Evolutionary conservation across 306 rosid species (phyloP).

Genomic region (Cicer arietinum): DNA sequence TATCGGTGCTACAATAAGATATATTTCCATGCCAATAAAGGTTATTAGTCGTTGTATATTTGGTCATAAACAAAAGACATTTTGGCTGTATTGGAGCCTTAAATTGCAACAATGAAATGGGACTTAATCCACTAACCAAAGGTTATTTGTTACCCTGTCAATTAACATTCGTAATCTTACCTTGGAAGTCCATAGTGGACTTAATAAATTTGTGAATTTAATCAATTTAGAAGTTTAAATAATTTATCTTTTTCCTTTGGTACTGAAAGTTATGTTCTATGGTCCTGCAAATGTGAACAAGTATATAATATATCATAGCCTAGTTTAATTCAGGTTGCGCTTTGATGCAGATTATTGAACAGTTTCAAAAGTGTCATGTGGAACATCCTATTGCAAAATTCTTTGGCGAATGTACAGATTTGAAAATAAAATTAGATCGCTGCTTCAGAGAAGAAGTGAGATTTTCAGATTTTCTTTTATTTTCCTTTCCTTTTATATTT

Average conservation of each 20-base stretch:
- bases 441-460: constrained; percentile 92
- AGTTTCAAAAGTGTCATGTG: constrained; percentile 82
- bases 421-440: constrained; percentile 88
- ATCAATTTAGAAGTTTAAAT: background rate
- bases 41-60: constrained; percentile 14
- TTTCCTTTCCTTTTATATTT: background rate
- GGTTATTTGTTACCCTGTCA: constrained; percentile 12
- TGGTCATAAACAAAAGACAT: constrained; percentile 35
- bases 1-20: background rate
- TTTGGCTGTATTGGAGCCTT: background rate
- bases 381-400: constrained; percentile 83
- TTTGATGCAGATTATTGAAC: constrained; percentile 67
- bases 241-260: constrained; percentile 25
- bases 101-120: constrained; percentile 21
- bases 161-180: constrained; percentile 15
- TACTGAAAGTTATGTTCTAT: constrained; percentile 21
- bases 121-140: constrained; percentile 21
- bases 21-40: background rate
- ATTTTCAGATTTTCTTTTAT: background rate
- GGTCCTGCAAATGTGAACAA: constrained; percentile 29
- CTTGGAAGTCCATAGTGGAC: constrained; percentile 6
- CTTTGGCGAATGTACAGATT: constrained; percentile 88
- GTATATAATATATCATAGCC: constrained; percentile 11
- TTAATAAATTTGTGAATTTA: constrained; percentile 7
- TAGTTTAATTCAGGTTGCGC: constrained; percentile 20